phyloP scores from a whole-genome alignment of 148 eudicot species.

The Nyssa sinensis region DNA sequence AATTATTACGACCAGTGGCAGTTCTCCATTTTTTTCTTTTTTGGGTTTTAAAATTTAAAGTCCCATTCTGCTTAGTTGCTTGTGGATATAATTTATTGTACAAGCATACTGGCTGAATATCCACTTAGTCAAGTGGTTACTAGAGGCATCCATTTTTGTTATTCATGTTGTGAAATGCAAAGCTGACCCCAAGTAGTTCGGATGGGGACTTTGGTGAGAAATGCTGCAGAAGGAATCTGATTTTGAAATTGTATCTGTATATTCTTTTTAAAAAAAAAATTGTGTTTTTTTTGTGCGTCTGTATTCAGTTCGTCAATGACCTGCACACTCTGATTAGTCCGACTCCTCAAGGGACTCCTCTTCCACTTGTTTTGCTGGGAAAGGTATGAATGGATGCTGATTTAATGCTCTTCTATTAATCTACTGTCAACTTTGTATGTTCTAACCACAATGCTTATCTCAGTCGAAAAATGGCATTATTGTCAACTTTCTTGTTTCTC shows the following conservation, averaged over 20 bases:
- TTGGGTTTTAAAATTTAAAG: neutral
- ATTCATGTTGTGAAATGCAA: neutral
- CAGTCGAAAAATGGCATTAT: conserved; percentile 94
- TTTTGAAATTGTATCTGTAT: no score
- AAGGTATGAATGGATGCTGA: conserved; percentile 51
- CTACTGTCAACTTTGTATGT: no score
- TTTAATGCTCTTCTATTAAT: no score
- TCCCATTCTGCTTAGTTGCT: no score
- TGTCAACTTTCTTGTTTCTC: conserved; percentile 96
- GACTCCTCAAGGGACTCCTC: conserved; percentile 78
- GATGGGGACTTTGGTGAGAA: conserved; percentile 2
- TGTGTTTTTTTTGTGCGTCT: neutral
- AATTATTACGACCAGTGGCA: neutral
- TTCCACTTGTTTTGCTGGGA: conserved; percentile 80
- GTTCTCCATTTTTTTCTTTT: neutral
- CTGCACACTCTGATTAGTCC: conserved; percentile 92
- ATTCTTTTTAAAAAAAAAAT: no score
- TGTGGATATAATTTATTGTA: neutral
- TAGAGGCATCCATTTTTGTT: neutral
- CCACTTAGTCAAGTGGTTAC: neutral
- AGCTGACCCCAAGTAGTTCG: neutral
- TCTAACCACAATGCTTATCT: conserved; percentile 18
- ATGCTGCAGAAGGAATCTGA: neutral
- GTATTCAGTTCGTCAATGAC: conserved; percentile 87
- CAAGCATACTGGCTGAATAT: neutral